phyloP scores from a whole-genome alignment of 2,329 filamentous ascomycete species.

The Ceratocystis ficicola region DNA sequence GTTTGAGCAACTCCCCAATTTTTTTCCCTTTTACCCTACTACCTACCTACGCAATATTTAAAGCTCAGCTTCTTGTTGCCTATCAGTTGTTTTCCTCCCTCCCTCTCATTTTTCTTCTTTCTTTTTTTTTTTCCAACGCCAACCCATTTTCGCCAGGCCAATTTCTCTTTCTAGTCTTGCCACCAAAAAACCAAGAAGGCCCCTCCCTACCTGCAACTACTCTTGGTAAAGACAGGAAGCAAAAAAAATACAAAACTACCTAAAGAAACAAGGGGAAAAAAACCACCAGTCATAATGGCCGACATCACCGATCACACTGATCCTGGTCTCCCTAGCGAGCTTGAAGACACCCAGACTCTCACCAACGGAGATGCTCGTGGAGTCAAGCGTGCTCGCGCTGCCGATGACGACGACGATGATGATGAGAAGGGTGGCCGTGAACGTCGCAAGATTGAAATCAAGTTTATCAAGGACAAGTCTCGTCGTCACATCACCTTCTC shows the following conservation, averaged over 20 bases:
- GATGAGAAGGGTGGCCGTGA: slow-evolving; percentile 96
- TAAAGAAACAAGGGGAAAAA: background rate
- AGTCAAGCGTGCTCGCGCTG: slow-evolving; percentile 73
- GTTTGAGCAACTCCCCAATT: slow-evolving; percentile 10
- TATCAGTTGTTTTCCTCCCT: slow-evolving; percentile 3
- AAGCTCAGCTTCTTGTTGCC: background rate
- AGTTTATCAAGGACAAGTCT: slow-evolving; percentile 99
- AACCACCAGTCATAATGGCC: slow-evolving; percentile 45
- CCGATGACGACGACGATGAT: slow-evolving; percentile 93
- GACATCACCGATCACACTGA: slow-evolving; percentile 70
- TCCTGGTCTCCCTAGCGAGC: slow-evolving; percentile 55
- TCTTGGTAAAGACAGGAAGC: background rate
- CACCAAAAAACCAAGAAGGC: background rate
- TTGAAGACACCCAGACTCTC: slow-evolving; percentile 58
- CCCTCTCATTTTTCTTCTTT: slow-evolving; percentile 5
- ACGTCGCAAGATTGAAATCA: slow-evolving; percentile 99
- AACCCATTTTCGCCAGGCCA: slow-evolving; percentile 1
- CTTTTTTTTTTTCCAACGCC: slow-evolving; percentile 8
- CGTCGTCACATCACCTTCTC: slow-evolving; percentile 98
- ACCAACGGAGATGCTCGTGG: slow-evolving; percentile 59
- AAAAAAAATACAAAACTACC: background rate
- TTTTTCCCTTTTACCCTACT: slow-evolving; percentile 11
- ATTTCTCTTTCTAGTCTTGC: slow-evolving; percentile 7
- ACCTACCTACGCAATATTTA: background rate
- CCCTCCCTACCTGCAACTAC: slow-evolving; percentile 2